These are phyloP conservation scores for Aurinia saxatilis DNA, from an alignment of 345 rosid species.

Conservation along the genomic window DNA sequence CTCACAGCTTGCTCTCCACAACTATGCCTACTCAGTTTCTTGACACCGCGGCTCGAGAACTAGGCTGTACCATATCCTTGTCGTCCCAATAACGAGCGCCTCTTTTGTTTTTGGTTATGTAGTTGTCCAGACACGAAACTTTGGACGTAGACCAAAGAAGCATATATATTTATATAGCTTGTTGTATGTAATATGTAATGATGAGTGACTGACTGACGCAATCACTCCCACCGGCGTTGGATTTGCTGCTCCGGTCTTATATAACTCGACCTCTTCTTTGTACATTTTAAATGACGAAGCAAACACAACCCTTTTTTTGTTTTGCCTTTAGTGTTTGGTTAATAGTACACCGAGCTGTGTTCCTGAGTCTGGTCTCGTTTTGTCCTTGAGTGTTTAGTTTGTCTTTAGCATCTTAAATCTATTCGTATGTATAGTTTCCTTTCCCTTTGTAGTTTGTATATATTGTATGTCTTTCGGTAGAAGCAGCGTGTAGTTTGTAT, in stretches of 20 bases:
- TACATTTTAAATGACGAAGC: constrained; percentile 17
- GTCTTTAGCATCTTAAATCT: background rate
- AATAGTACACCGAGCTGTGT: background rate
- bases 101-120: constrained; percentile 1
- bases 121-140: background rate
- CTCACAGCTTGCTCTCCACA: constrained; percentile 61
- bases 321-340: background rate
- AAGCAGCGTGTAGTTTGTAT: background rate
- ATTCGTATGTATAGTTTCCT: background rate
- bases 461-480: no score
- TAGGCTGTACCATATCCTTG: constrained; percentile 52
- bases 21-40: constrained; percentile 67
- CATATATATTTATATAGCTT: background rate
- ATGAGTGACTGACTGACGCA: constrained; percentile 24
- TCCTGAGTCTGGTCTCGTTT: background rate
- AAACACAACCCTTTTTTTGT: background rate
- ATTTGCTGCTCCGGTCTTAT: constrained; percentile 9
- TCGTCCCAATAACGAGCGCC: constrained; percentile 21
- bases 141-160: constrained; percentile 12
- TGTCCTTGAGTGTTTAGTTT: background rate
- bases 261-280: constrained; percentile 12
- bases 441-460: background rate
- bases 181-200: constrained; percentile 17
- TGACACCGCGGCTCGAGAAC: constrained; percentile 62
- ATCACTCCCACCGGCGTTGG: constrained; percentile 10